Evolutionary conservation across 805 yeast species (phyloP).

Genomic region (Hanseniaspora clermontiae): DNA sequence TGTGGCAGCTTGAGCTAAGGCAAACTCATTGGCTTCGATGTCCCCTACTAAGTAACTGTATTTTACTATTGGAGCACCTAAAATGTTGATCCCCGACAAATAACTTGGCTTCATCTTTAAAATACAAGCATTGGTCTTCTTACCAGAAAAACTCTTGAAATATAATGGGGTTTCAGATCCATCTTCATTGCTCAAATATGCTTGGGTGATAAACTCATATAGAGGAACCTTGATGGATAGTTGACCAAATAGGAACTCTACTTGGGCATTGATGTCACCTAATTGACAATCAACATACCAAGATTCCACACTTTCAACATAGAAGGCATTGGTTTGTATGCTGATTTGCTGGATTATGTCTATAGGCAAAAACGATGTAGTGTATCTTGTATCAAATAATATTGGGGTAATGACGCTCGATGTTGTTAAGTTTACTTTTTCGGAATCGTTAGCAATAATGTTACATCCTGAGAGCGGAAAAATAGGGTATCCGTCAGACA

Average conservation of each 20-base stretch:
- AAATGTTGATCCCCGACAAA: slow-evolving; percentile 36
- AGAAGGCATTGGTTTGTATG: slow-evolving; percentile 56
- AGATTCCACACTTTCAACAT: slow-evolving; percentile 32
- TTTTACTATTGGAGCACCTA: slow-evolving; percentile 49
- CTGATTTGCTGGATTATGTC: slow-evolving; percentile 49
- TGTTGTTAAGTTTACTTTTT: slow-evolving; percentile 26
- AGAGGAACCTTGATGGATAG: slow-evolving; percentile 40
- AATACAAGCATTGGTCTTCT: slow-evolving; percentile 37
- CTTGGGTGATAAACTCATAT: slow-evolving; percentile 33
- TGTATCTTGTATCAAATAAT: slow-evolving; percentile 44
- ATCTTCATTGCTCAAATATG: slow-evolving; percentile 20
- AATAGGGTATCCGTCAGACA: slow-evolving; percentile 32
- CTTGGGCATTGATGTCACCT: slow-evolving; percentile 35
- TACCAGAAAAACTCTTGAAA: slow-evolving; percentile 37
- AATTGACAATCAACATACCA: slow-evolving; percentile 59
- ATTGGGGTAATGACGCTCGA: slow-evolving; percentile 38
- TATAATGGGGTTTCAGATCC: slow-evolving; percentile 28
- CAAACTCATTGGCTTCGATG: slow-evolving; percentile 42
- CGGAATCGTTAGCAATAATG: slow-evolving; percentile 34
- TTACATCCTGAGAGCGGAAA: slow-evolving; percentile 36
- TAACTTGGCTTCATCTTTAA: slow-evolving; percentile 40
- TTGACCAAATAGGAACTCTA: slow-evolving; percentile 44
- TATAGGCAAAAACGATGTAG: slow-evolving; percentile 41
- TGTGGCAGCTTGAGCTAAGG: slow-evolving; percentile 37
- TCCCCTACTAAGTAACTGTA: slow-evolving; percentile 51